Percentiles rank a stretch among this genome's conserved stretches.
Conservation (phyloP, 2,329 filamentous ascomycete genomes). For the Biscogniauxia sp. region DNA sequence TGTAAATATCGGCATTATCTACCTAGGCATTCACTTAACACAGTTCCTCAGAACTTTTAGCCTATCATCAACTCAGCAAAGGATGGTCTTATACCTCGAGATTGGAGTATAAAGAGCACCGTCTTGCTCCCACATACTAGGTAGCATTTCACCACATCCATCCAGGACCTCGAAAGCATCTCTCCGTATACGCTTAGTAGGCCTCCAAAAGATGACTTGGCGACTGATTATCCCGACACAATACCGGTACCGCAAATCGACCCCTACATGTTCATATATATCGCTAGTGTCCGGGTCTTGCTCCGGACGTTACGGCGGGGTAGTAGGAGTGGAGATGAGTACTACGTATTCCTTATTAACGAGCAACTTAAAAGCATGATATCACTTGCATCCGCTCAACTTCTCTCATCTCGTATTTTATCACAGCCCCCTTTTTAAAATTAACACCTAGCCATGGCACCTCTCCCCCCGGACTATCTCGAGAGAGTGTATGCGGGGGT, state of each 20-base stretch:
- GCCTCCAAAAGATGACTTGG: neutral
- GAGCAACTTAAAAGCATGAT: neutral
- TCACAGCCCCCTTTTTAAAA: neutral
- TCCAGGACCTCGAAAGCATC: too few species aligned
- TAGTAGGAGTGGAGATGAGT: neutral
- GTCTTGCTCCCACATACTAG: too few species aligned
- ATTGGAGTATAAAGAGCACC: too few species aligned
- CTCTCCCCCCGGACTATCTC: slow-evolving; percentile 28
- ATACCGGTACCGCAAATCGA: neutral
- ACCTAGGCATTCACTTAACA: too few species aligned
- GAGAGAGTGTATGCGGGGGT: slow-evolving; percentile 38
- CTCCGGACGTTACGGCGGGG: slow-evolving; percentile 1
- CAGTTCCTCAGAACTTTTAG: too few species aligned
- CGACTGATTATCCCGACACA: neutral
- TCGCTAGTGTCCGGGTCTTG: neutral
- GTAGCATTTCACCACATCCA: too few species aligned
- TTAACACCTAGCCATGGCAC: neutral
- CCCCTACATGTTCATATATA: neutral
- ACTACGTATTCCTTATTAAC: neutral
- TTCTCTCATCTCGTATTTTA: neutral
- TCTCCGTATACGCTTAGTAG: neutral
- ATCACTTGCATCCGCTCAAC: neutral
- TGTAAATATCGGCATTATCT: too few species aligned
- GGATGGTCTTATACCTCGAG: too few species aligned
- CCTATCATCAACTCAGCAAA: too few species aligned